Evolutionary conservation across 352 stramenopile species (phyloP).

Genomic region (Chrysophaeum taylorii): DNA sequence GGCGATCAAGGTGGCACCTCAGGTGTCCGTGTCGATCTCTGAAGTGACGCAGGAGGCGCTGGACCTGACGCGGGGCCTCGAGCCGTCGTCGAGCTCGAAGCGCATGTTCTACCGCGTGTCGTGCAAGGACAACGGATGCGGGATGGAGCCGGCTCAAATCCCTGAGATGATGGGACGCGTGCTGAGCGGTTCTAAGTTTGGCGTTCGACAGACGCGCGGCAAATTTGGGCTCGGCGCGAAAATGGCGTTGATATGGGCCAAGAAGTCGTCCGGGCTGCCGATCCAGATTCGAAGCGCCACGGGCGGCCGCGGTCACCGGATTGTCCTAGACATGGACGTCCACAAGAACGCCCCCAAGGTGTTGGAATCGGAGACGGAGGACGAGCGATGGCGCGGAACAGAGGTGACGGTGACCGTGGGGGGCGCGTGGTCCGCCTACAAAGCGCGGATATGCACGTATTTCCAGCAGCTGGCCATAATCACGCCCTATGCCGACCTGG

Average conservation of each 20-base stretch:
- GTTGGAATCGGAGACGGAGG: constrained; percentile 46
- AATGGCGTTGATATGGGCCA: constrained; percentile 76
- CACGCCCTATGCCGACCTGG: constrained; percentile 62
- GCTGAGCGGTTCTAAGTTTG: constrained; percentile 67
- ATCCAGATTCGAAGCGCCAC: constrained; percentile 49
- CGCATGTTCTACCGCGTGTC: constrained; percentile 53
- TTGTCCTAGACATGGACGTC: constrained; percentile 69
- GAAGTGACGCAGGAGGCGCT: constrained; percentile 30
- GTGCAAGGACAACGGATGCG: constrained; percentile 66
- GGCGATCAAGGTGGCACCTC: constrained; percentile 33
- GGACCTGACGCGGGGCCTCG: constrained; percentile 11
- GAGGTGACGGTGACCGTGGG: constrained; percentile 54
- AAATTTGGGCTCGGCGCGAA: constrained; percentile 79
- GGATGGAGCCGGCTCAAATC: constrained; percentile 57
- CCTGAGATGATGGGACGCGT: constrained; percentile 63
- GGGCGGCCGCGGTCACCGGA: constrained; percentile 17
- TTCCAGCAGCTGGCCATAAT: constrained; percentile 70
- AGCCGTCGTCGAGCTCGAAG: neutral
- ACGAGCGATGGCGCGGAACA: constrained; percentile 44
- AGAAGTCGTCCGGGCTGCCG: constrained; percentile 65
- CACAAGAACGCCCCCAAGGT: constrained; percentile 65
- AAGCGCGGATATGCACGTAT: constrained; percentile 59
- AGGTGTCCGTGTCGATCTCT: constrained; percentile 26
- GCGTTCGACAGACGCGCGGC: constrained; percentile 60
- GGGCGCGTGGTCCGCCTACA: constrained; percentile 64